These are phyloP conservation scores for Talaromyces nanjingensis DNA, from an alignment of 495 filamentous ascomycete species.

Conservation along the genomic window DNA sequence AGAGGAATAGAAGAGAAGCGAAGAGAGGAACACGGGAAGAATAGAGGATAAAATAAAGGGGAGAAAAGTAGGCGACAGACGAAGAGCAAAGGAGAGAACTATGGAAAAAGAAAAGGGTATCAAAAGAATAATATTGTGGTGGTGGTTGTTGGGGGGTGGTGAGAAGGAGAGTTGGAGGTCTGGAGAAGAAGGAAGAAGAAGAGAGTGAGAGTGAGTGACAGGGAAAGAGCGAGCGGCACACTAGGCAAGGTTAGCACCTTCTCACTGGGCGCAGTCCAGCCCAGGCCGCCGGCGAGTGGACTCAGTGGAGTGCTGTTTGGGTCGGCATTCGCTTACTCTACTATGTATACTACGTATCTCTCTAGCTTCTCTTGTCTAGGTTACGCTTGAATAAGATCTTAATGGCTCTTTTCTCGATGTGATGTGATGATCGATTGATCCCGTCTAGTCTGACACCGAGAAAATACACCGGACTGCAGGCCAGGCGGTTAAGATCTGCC, in stretches of 20 bases:
- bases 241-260: neutral
- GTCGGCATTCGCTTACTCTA: neutral
- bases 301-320: neutral
- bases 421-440: neutral
- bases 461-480: neutral
- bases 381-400: neutral
- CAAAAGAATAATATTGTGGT: neutral
- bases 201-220: too few species aligned
- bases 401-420: neutral
- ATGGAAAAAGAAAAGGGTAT: slow-evolving; percentile 15
- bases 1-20: slow-evolving; percentile 5
- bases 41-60: slow-evolving; percentile 16
- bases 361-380: neutral
- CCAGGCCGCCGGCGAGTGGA: neutral
- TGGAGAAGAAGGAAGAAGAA: neutral
- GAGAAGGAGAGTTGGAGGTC: neutral
- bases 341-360: neutral
- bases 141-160: neutral
- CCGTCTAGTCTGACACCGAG: neutral
- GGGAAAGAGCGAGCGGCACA: neutral
- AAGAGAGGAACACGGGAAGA: neutral
- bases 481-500: neutral
- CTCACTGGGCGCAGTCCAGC: neutral
- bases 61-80: slow-evolving; percentile 10
- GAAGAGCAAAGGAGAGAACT: slow-evolving; percentile 12